phyloP scores from a whole-genome alignment of 345 rosid genomes.

The Sonneratia caseolaris region DNA sequence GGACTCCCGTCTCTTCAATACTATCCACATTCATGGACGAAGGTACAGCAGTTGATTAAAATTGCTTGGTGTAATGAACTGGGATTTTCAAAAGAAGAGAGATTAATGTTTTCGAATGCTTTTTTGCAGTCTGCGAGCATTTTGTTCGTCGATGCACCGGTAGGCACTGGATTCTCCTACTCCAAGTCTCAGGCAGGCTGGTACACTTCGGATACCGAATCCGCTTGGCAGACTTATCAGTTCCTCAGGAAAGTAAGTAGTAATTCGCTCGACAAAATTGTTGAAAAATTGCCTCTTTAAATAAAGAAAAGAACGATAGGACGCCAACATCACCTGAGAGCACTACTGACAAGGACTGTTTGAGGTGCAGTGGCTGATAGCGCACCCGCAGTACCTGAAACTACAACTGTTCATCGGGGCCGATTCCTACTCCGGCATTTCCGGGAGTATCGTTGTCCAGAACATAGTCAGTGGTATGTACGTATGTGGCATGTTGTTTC shows the following conservation, averaged over 20 bases:
- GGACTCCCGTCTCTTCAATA: constrained; percentile 18
- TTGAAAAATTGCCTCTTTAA: background rate
- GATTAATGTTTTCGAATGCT: background rate
- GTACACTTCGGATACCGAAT: constrained; percentile 15
- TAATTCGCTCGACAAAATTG: background rate
- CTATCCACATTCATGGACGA: constrained; percentile 24
- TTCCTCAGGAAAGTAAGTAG: constrained; percentile 25
- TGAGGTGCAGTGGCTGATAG: constrained; percentile 26
- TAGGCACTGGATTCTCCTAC: constrained; percentile 37
- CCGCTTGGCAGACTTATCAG: constrained; percentile 15
- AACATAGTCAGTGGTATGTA: constrained; percentile 12
- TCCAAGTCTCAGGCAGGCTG: constrained; percentile 14
- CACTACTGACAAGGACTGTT: background rate
- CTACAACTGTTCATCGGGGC: constrained; percentile 22
- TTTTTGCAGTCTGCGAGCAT: constrained; percentile 22
- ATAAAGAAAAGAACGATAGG: background rate
- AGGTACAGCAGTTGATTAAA: constrained; percentile 7
- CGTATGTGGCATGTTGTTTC: background rate
- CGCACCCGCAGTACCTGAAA: constrained; percentile 15
- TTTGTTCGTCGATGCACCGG: constrained; percentile 34
- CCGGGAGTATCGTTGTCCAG: constrained; percentile 14
- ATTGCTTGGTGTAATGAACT: background rate
- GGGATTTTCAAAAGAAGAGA: background rate
- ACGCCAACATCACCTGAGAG: no score
- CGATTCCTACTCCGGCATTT: constrained; percentile 28